phyloP scores from a whole-genome alignment of 164 flowering plant species.

The Umbilicus rupestris region DNA sequence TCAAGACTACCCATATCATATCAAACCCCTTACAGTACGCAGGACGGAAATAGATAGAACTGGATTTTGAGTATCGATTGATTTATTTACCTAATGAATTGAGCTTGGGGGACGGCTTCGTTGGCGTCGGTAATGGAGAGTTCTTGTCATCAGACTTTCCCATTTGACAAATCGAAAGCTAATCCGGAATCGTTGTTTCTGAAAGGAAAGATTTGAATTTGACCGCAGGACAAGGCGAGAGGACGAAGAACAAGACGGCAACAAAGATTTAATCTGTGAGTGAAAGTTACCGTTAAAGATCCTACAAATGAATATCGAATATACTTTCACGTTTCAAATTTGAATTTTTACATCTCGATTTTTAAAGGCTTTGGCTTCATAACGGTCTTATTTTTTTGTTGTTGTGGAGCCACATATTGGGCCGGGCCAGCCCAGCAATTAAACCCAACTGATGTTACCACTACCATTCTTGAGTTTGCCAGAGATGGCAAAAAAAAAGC shows the following conservation, averaged over 20 bases:
- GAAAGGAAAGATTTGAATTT: not conserved
- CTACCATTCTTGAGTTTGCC: too few species aligned
- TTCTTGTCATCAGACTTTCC: not conserved
- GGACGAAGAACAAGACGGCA: too few species aligned
- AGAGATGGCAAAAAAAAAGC: too few species aligned
- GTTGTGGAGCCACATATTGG: too few species aligned
- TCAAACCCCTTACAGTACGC: not conserved
- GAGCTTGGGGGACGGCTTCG: not conserved
- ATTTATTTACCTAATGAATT: not conserved
- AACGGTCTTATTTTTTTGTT: too few species aligned
- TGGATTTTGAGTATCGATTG: too few species aligned
- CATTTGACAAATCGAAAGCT: not conserved
- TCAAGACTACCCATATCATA: not conserved
- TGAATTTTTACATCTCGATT: not conserved
- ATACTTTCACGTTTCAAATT: not conserved
- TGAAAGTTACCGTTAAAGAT: slow-evolving; percentile 2
- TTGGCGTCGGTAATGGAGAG: not conserved
- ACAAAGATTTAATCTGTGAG: not conserved
- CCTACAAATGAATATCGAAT: not conserved
- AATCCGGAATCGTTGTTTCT: not conserved
- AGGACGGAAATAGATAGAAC: not conserved
- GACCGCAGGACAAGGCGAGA: too few species aligned
- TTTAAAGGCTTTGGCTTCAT: too few species aligned
- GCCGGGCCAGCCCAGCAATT: too few species aligned
- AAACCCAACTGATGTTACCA: too few species aligned